A percentile compares a stretch with the other conserved stretches of the same genome.
These are phyloP conservation scores for Lentinula lateritia DNA, from an alignment of 768 basidiomycete species.

Conservation along the genomic window DNA sequence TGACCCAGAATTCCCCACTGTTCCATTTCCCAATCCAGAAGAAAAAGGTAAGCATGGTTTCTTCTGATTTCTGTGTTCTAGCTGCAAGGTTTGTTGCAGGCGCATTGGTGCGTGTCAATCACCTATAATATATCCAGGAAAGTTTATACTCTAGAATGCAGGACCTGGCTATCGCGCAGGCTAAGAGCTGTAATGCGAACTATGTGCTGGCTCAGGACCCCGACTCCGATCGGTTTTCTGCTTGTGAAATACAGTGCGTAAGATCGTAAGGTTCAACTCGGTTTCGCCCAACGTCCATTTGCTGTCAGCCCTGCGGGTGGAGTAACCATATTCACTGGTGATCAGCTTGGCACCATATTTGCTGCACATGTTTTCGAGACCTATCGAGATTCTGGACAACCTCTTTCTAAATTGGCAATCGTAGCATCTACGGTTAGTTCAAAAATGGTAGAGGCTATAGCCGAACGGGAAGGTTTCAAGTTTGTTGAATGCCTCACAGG, in stretches of 20 bases:
- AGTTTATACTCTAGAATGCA: conserved; percentile 19
- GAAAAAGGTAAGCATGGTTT: conserved; percentile 58
- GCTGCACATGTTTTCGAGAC: conserved; percentile 35
- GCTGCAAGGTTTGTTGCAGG: conserved; percentile 22
- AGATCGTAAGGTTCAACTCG: conserved; percentile 8
- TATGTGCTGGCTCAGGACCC: conserved; percentile 89
- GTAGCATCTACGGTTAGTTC: conserved; percentile 89
- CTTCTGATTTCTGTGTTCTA: no score
- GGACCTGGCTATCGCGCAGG: conserved; percentile 69
- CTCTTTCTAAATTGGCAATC: conserved; percentile 66
- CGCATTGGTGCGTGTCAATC: conserved; percentile 33
- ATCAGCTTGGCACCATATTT: conserved; percentile 66
- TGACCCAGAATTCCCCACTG: conserved; percentile 83
- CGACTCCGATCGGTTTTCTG: conserved; percentile 79
- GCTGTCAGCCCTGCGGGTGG: conserved; percentile 36
- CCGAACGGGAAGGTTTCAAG: conserved; percentile 68
- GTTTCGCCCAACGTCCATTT: conserved; percentile 5
- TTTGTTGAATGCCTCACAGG: conserved; percentile 86
- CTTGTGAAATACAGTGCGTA: conserved; percentile 61
- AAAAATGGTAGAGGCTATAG: conserved; percentile 82
- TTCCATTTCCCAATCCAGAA: conserved; percentile 85
- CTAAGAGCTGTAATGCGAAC: conserved; percentile 40
- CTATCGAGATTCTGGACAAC: conserved; percentile 36
- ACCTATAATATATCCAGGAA: neutral
- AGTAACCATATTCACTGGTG: conserved; percentile 78